phyloP scores from a whole-genome alignment of 495 filamentous ascomycete genomes.

The Symbiotaphrina buchneri region DNA sequence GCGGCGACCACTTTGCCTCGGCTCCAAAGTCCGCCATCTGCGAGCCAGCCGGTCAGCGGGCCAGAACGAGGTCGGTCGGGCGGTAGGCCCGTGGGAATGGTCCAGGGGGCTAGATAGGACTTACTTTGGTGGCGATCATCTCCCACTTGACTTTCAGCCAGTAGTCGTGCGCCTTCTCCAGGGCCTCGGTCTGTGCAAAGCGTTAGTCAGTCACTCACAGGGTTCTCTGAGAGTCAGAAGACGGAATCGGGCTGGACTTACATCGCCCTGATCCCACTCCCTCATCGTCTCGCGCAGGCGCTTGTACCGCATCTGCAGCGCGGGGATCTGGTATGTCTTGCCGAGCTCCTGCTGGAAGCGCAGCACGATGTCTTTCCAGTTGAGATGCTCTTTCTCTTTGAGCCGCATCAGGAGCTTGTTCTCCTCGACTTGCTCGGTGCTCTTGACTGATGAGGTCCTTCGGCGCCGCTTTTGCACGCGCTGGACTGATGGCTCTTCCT shows the following conservation, averaged over 20 bases:
- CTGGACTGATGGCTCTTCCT: not conserved
- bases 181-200: conserved; percentile 9
- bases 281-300: conserved; percentile 38
- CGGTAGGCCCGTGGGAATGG: too few species aligned
- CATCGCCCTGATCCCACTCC: conserved; percentile 45
- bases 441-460: conserved; percentile 10
- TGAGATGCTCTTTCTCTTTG: conserved; percentile 40
- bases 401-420: conserved; percentile 42
- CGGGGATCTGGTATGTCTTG: conserved; percentile 42
- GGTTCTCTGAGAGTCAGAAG: too few species aligned
- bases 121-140: conserved; percentile 18
- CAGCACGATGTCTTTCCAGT: conserved; percentile 47
- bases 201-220: not conserved
- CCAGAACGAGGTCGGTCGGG: too few species aligned
- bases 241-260: too few species aligned
- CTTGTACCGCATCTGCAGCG: conserved; percentile 52
- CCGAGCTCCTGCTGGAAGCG: conserved; percentile 37
- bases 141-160: conserved; percentile 20
- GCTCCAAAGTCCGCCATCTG: too few species aligned
- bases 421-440: conserved; percentile 28
- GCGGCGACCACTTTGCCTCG: too few species aligned
- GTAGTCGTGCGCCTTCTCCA: conserved; percentile 17
- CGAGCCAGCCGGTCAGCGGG: too few species aligned
- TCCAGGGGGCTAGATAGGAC: too few species aligned
- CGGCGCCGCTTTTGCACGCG: conserved; percentile 8